Conservation (phyloP, 2,329 filamentous ascomycete species). For the Phialophora expanda region DNA sequence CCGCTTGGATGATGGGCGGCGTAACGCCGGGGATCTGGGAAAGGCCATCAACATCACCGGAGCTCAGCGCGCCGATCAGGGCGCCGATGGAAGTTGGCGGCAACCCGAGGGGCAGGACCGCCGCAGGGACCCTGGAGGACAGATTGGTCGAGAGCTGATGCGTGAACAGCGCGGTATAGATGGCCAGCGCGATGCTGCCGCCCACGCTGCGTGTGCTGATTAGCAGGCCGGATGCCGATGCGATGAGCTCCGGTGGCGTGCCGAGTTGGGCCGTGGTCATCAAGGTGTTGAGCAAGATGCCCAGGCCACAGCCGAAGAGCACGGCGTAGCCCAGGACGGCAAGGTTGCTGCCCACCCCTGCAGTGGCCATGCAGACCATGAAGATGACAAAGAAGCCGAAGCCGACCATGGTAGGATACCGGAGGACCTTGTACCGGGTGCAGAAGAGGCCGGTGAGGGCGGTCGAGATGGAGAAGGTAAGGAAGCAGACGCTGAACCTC, state of each 20-base stretch:
- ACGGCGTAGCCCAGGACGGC: constrained; percentile 23
- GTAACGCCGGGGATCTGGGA: constrained; percentile 16
- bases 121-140: constrained; percentile 17
- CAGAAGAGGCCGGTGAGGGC: too few relatives aligned
- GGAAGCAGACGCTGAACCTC: too few relatives aligned
- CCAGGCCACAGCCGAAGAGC: constrained; percentile 24
- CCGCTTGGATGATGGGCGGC: constrained; percentile 21
- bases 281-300: constrained; percentile 23
- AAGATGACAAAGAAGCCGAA: constrained; percentile 24
- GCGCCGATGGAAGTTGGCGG: constrained; percentile 8
- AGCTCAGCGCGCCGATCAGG: constrained; percentile 21
- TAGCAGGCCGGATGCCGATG: constrained; percentile 25
- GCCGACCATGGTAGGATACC: constrained; percentile 4
- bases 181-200: constrained; percentile 25
- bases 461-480: too few relatives aligned
- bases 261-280: constrained; percentile 27
- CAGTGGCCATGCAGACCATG: constrained; percentile 16
- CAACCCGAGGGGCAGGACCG: constrained; percentile 21
- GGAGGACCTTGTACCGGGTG: too few relatives aligned
- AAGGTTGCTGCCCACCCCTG: neutral
- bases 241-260: constrained; percentile 31
- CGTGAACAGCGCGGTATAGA: constrained; percentile 23
- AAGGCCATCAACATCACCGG: neutral
- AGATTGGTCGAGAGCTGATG: constrained; percentile 14
- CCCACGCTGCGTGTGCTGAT: constrained; percentile 25